A percentile compares a stretch with the other conserved stretches of the same genome.
phyloP scores from a whole-genome alignment of 805 yeast species.

The Ascoidea rubescens region DNA sequence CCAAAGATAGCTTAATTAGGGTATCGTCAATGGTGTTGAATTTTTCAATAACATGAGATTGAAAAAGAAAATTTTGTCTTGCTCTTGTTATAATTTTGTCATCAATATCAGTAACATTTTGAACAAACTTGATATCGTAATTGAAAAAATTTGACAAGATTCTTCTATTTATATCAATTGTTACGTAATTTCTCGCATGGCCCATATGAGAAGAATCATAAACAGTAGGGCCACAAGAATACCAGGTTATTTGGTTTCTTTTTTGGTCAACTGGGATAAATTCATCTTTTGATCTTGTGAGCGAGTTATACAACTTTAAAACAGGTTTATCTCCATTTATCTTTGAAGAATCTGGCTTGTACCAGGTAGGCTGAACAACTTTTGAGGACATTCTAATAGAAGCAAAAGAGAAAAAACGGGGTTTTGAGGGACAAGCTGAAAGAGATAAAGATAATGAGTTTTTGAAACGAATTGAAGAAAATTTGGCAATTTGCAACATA shows the following conservation, averaged over 20 bases:
- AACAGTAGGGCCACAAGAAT: constrained; percentile 97
- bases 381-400: constrained; percentile 17
- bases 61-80: constrained; percentile 74
- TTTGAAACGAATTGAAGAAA: too few relatives aligned
- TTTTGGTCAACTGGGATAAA: constrained; percentile 61
- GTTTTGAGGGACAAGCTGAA: too few relatives aligned
- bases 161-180: constrained; percentile 86
- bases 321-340: constrained; percentile 20
- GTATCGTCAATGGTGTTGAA: constrained; percentile 7
- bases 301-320: constrained; percentile 64
- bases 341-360: constrained; percentile 18
- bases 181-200: constrained; percentile 93
- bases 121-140: constrained; percentile 76
- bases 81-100: constrained; percentile 94
- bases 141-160: constrained; percentile 85
- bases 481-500: too few relatives aligned
- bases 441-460: too few relatives aligned
- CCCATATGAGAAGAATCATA: constrained; percentile 97
- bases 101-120: constrained; percentile 97
- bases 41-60: constrained; percentile 29
- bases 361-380: constrained; percentile 40
- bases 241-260: constrained; percentile 68
- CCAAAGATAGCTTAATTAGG: constrained; percentile 5
- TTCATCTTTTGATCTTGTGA: constrained; percentile 68
- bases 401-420: too few relatives aligned